These are phyloP conservation scores for Candida pseudofarinosa DNA, from an alignment of 805 yeast genomes.

Conservation along the genomic window DNA sequence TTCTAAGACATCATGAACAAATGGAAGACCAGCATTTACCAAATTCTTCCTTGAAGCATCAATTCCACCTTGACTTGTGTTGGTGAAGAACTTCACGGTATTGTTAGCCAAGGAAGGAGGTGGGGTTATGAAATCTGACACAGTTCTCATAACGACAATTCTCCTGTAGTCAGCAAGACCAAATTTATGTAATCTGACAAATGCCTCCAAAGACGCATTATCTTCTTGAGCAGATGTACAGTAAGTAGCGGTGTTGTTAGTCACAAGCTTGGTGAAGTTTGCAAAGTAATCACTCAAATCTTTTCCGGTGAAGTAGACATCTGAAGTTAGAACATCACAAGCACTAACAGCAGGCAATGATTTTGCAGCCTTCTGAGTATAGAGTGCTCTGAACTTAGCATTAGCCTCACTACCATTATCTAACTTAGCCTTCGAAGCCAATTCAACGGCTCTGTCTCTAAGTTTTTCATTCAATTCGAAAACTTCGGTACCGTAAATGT, in stretches of 20 bases:
- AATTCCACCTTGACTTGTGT: conserved; percentile 49
- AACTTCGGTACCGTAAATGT: conserved; percentile 61
- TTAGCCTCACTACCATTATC: conserved; percentile 44
- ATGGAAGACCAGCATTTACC: conserved; percentile 50
- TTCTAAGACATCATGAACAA: conserved; percentile 47
- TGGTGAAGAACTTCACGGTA: conserved; percentile 48
- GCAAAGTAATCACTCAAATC: conserved; percentile 48
- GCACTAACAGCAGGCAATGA: conserved; percentile 43
- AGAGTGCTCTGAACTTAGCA: conserved; percentile 43
- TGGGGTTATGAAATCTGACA: conserved; percentile 55
- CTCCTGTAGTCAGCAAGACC: conserved; percentile 57
- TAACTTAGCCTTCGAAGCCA: conserved; percentile 45
- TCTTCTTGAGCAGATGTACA: conserved; percentile 67
- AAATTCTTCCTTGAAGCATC: conserved; percentile 48
- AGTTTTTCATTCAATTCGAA: conserved; percentile 57
- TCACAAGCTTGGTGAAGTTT: conserved; percentile 43
- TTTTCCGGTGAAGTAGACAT: conserved; percentile 56
- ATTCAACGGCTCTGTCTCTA: conserved; percentile 52
- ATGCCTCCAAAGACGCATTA: conserved; percentile 58
- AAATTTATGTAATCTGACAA: conserved; percentile 49
- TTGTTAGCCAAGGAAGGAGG: conserved; percentile 42
- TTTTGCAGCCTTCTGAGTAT: conserved; percentile 49
- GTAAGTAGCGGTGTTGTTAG: conserved; percentile 58
- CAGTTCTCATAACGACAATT: conserved; percentile 57
- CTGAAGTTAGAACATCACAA: conserved; percentile 61